Evolutionary conservation across 352 stramenopile species (phyloP).

Genomic region (Elongisporangium anandrum): DNA sequence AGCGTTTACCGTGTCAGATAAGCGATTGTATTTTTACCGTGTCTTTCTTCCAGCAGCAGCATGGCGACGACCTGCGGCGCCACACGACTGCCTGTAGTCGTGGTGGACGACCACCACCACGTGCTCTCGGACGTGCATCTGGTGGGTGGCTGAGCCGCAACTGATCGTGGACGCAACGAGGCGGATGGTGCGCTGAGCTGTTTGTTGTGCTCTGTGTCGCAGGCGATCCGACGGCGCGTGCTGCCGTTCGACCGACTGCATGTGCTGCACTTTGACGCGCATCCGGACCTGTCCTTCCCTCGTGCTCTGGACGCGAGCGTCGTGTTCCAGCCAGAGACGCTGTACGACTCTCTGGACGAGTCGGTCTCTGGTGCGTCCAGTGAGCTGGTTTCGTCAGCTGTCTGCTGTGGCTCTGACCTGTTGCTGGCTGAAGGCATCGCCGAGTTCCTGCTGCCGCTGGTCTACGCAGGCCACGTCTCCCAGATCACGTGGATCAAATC

Average conservation of each 20-base stretch:
- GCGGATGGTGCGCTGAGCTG: not conserved
- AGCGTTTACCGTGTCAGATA: not conserved
- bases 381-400: not conserved
- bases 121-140: slow-evolving; percentile 68
- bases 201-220: too few relatives aligned
- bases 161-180: not conserved
- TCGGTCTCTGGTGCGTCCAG: slow-evolving; percentile 28
- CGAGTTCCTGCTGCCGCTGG: slow-evolving; percentile 79
- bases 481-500: slow-evolving; percentile 80
- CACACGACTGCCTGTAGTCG: slow-evolving; percentile 30
- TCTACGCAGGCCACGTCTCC: slow-evolving; percentile 74
- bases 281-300: slow-evolving; percentile 84
- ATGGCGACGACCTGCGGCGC: not conserved
- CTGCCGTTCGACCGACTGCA: slow-evolving; percentile 66
- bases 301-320: slow-evolving; percentile 22
- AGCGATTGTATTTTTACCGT: too few relatives aligned
- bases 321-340: slow-evolving; percentile 57
- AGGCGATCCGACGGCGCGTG: slow-evolving; percentile 67
- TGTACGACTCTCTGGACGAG: slow-evolving; percentile 74
- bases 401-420: not conserved
- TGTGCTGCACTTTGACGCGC: slow-evolving; percentile 82
- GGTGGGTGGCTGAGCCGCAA: slow-evolving; percentile 9
- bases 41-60: not conserved
- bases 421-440: slow-evolving; percentile 53
- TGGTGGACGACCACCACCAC: slow-evolving; percentile 82